A percentile compares a stretch with the other conserved stretches of the same genome.
These are phyloP conservation scores for Excoecaria cochinchinensis DNA, from an alignment of 345 rosid genomes.

Conservation along the genomic window DNA sequence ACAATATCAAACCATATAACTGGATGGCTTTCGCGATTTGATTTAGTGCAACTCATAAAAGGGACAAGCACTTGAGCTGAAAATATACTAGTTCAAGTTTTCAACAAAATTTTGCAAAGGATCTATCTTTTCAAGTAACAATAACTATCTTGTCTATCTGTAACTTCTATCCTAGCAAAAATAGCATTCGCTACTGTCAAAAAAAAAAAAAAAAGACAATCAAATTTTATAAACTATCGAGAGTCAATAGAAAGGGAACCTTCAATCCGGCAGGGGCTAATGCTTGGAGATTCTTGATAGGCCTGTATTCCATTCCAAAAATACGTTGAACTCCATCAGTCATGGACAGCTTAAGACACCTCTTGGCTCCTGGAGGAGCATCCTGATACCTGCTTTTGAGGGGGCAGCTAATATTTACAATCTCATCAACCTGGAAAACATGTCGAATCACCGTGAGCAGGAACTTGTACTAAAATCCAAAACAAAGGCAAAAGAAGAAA, in stretches of 20 bases:
- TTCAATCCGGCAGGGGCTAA: constrained; percentile 78
- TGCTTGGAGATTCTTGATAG: constrained; percentile 76
- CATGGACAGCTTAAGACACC: constrained; percentile 89
- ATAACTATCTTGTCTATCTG: not conserved
- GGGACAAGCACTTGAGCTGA: not conserved
- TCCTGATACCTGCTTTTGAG: constrained; percentile 74
- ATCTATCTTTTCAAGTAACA: not conserved
- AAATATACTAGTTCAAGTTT: not conserved
- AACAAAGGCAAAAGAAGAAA: not conserved
- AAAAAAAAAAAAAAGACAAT: not conserved
- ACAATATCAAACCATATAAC: not conserved
- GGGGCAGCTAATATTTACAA: constrained; percentile 73
- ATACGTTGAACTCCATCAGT: constrained; percentile 92
- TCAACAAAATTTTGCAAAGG: not conserved
- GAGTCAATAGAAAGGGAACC: constrained; percentile 40
- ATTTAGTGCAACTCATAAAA: not conserved
- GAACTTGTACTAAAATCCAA: not conserved
- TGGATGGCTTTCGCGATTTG: not conserved
- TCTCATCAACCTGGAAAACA: constrained; percentile 80
- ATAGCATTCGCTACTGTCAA: not conserved
- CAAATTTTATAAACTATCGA: constrained; percentile 7
- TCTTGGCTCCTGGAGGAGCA: constrained; percentile 64
- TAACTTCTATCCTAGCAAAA: not conserved
- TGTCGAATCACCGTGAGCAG: constrained; percentile 15
- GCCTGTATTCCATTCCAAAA: constrained; percentile 90